phyloP scores from a whole-genome alignment of 495 filamentous ascomycete species.

The Aspergillus sclerotiicarbonarius region DNA sequence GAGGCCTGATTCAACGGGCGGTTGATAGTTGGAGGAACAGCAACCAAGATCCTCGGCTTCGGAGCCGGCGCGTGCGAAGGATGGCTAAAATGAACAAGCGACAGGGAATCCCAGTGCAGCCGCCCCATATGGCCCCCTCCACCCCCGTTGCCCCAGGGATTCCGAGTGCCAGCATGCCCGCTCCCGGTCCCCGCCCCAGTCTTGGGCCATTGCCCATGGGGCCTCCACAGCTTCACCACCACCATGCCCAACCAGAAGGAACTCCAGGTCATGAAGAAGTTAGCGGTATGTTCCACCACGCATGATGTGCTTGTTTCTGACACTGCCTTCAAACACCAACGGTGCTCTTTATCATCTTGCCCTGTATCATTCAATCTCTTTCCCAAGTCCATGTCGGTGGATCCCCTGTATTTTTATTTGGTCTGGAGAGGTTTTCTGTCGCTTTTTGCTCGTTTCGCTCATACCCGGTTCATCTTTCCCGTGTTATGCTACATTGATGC shows the following conservation, averaged over 20 bases:
- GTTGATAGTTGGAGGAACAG: constrained; percentile 99
- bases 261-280: constrained; percentile 79
- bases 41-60: constrained; percentile 88
- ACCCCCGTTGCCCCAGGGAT: constrained; percentile 53
- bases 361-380: not conserved
- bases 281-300: constrained; percentile 90
- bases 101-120: constrained; percentile 46
- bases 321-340: constrained; percentile 10
- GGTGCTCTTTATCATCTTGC: constrained; percentile 12
- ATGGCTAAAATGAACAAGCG: constrained; percentile 94
- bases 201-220: constrained; percentile 63
- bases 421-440: constrained; percentile 12
- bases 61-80: constrained; percentile 85
- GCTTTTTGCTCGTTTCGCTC: constrained; percentile 19
- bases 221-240: constrained; percentile 68
- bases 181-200: constrained; percentile 45
- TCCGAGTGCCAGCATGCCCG: constrained; percentile 45
- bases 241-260: constrained; percentile 75
- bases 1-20: constrained; percentile 91
- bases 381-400: not conserved
- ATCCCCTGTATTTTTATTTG: constrained; percentile 25
- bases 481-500: constrained; percentile 23
- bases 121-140: constrained; percentile 55
- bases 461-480: constrained; percentile 31
- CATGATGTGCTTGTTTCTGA: constrained; percentile 44